These are phyloP conservation scores for Ophiostoma tasmaniense DNA, from an alignment of 2,329 filamentous ascomycete genomes.

Conservation along the genomic window DNA sequence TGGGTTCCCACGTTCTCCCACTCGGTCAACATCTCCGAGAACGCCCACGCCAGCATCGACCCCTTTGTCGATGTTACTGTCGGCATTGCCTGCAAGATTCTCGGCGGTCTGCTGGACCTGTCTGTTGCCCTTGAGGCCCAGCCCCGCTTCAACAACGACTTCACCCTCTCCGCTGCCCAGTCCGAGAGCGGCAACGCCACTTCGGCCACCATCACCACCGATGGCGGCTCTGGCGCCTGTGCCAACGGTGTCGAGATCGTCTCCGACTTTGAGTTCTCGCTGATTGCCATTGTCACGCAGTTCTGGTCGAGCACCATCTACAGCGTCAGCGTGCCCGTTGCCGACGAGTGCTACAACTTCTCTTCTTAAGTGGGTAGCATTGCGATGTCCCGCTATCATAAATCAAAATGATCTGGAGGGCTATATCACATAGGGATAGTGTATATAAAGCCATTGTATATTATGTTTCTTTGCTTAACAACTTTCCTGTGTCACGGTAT, in stretches of 20 bases:
- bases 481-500: not conserved
- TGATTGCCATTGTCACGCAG: conserved; percentile 24
- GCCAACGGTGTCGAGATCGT: conserved; percentile 23
- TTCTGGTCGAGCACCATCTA: conserved; percentile 25
- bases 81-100: conserved; percentile 23
- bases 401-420: not conserved
- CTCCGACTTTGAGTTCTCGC: conserved; percentile 24
- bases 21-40: conserved; percentile 20
- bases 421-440: not conserved
- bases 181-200: conserved; percentile 17
- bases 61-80: conserved; percentile 23
- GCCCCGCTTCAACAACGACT: conserved; percentile 24
- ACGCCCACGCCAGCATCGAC: conserved; percentile 21
- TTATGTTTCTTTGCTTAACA: not conserved
- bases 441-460: not conserved
- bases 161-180: conserved; percentile 20
- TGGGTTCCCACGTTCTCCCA: conserved; percentile 22
- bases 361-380: not conserved
- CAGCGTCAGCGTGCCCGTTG: conserved; percentile 24
- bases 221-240: conserved; percentile 19
- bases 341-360: conserved; percentile 23
- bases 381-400: not conserved
- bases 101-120: conserved; percentile 25
- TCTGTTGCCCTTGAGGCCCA: conserved; percentile 24
- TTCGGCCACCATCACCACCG: not conserved